A percentile compares a stretch with the other conserved stretches of the same genome.
Evolutionary conservation across 345 rosid species (phyloP).

Genomic region (Citrus unshiu): DNA sequence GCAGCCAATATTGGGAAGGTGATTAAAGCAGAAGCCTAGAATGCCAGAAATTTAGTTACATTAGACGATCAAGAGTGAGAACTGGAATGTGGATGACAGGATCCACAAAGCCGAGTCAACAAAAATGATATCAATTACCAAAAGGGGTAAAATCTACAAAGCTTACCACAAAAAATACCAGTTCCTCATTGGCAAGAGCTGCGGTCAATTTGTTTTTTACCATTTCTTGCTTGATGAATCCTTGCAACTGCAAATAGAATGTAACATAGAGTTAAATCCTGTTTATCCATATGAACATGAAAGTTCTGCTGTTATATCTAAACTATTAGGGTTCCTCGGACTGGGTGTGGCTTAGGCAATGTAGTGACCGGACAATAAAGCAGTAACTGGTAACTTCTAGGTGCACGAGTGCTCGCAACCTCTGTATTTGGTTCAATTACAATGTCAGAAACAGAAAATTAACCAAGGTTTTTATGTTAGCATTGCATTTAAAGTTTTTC

Average conservation of each 20-base stretch:
- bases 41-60: constrained; percentile 11
- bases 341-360: neutral
- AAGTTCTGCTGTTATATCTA: neutral
- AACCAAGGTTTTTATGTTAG: neutral
- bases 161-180: constrained; percentile 75
- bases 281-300: neutral
- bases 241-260: constrained; percentile 56
- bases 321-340: neutral
- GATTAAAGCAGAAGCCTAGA: constrained; percentile 75
- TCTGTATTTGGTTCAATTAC: neutral
- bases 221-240: constrained; percentile 58
- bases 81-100: neutral
- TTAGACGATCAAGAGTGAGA: neutral
- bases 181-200: constrained; percentile 50
- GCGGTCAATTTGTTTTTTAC: constrained; percentile 57
- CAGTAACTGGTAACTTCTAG: neutral
- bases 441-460: neutral
- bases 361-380: neutral
- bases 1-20: constrained; percentile 65
- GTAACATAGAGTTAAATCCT: neutral
- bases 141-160: neutral
- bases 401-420: neutral
- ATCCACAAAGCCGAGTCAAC: no score
- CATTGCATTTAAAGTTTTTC: neutral
- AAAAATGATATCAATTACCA: neutral